Evolutionary conservation across 352 stramenopile species (phyloP).

Genomic region (Globisporangium megalacanthum): DNA sequence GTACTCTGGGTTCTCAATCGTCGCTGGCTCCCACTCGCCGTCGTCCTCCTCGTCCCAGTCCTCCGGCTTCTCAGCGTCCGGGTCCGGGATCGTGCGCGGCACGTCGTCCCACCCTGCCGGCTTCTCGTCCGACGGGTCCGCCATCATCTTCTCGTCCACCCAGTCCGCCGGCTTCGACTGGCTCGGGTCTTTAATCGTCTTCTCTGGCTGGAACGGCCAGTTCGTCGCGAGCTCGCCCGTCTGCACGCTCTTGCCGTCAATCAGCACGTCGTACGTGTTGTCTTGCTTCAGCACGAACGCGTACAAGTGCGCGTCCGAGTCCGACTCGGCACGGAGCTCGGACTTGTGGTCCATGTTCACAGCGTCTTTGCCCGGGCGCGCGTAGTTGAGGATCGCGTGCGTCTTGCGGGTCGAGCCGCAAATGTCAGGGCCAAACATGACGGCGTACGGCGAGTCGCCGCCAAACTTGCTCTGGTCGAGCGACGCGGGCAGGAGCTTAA

Average conservation of each 20-base stretch:
- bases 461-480: constrained; percentile 93
- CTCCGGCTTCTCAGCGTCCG: constrained; percentile 94
- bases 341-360: constrained; percentile 88
- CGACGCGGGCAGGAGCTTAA: constrained; percentile 95
- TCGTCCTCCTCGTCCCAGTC: constrained; percentile 99
- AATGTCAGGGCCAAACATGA: constrained; percentile 99
- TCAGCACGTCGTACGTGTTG: constrained; percentile 96
- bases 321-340: constrained; percentile 72
- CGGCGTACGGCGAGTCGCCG: constrained; percentile 91
- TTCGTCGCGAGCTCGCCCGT: constrained; percentile 90
- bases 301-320: constrained; percentile 96
- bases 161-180: constrained; percentile 97
- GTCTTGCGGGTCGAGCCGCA: constrained; percentile 96
- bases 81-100: constrained; percentile 95
- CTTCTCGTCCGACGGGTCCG: constrained; percentile 94
- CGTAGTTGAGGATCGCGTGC: constrained; percentile 98
- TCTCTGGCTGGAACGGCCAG: constrained; percentile 94
- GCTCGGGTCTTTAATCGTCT: constrained; percentile 97
- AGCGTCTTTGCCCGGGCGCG: constrained; percentile 92
- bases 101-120: constrained; percentile 97
- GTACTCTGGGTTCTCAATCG: constrained; percentile 97
- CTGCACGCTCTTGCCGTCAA: constrained; percentile 95
- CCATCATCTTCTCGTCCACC: constrained; percentile 94
- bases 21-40: constrained; percentile 96
- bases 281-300: constrained; percentile 96